Conservation (phyloP, 2,329 filamentous ascomycete species). For the Alternaria metachromatica region DNA sequence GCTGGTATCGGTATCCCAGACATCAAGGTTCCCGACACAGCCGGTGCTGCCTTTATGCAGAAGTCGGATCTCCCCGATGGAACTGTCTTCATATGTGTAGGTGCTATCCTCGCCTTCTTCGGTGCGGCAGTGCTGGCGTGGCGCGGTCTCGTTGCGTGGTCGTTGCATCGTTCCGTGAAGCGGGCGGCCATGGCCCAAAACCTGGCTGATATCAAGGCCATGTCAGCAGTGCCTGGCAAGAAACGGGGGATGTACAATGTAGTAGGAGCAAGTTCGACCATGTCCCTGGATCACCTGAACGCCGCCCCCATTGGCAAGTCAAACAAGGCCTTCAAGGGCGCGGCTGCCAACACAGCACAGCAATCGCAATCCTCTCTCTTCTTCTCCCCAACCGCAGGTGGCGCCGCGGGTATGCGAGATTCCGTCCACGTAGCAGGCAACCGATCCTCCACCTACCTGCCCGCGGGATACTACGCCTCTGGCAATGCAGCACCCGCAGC, state of each 20-base stretch:
- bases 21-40: conserved; percentile 80
- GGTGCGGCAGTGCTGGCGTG: conserved; percentile 83
- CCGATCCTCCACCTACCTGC: conserved; percentile 81
- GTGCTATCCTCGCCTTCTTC: conserved; percentile 83
- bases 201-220: conserved; percentile 71
- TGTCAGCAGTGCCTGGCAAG: conserved; percentile 52
- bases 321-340: conserved; percentile 39
- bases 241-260: conserved; percentile 53
- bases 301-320: conserved; percentile 45
- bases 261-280: conserved; percentile 58
- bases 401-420: conserved; percentile 55
- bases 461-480: conserved; percentile 88
- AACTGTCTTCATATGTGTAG: conserved; percentile 95
- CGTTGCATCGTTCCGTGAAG: conserved; percentile 88
- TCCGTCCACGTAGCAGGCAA: conserved; percentile 51
- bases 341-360: conserved; percentile 33
- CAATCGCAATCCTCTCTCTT: conserved; percentile 69
- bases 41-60: conserved; percentile 89
- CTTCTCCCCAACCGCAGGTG: conserved; percentile 88
- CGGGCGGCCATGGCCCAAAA: conserved; percentile 80
- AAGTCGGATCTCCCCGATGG: conserved; percentile 85
- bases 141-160: conserved; percentile 87
- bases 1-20: conserved; percentile 68
- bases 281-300: conserved; percentile 62
- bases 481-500: conserved; percentile 60